These are phyloP conservation scores for Evernia prunastri DNA, from an alignment of 495 filamentous ascomycete genomes.

Conservation along the genomic window DNA sequence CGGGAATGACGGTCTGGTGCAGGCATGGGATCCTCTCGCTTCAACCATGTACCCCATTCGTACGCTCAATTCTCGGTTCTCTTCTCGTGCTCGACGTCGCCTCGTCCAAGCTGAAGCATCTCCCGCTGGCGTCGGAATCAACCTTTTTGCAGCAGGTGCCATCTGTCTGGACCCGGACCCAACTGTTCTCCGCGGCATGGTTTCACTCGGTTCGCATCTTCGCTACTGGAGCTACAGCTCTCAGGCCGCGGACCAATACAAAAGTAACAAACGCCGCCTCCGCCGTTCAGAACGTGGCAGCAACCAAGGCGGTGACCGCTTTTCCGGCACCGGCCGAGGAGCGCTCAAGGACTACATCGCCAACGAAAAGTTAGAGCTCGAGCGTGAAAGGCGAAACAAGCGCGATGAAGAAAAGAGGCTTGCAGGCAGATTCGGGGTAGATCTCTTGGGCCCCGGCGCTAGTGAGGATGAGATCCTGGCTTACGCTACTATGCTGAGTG, in stretches of 20 bases:
- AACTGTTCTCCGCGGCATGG: conserved; percentile 81
- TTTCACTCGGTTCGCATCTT: conserved; percentile 78
- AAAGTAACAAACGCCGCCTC: conserved; percentile 54
- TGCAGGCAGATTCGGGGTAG: conserved; percentile 72
- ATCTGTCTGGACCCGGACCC: conserved; percentile 86
- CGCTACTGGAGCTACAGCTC: conserved; percentile 94
- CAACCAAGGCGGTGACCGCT: conserved; percentile 49
- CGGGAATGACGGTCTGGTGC: conserved; percentile 90
- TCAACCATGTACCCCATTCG: conserved; percentile 74
- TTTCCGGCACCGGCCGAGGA: conserved; percentile 53
- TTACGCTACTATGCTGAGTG: conserved; percentile 82
- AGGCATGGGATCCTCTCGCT: conserved; percentile 91
- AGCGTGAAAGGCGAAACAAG: conserved; percentile 61
- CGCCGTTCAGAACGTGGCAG: conserved; percentile 54
- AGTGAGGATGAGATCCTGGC: conserved; percentile 83
- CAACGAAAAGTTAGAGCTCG: conserved; percentile 72
- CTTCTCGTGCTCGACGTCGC: conserved; percentile 67
- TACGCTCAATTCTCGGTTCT: conserved; percentile 84
- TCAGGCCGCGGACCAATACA: conserved; percentile 55
- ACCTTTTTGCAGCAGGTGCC: conserved; percentile 76
- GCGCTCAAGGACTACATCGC: conserved; percentile 72
- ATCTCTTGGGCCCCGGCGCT: conserved; percentile 61
- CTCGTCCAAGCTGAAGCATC: conserved; percentile 67
- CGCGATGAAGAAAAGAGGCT: conserved; percentile 58
- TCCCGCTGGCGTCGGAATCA: conserved; percentile 58